phyloP scores from a whole-genome alignment of 345 rosid genomes.

The Rubroshorea leprosula region DNA sequence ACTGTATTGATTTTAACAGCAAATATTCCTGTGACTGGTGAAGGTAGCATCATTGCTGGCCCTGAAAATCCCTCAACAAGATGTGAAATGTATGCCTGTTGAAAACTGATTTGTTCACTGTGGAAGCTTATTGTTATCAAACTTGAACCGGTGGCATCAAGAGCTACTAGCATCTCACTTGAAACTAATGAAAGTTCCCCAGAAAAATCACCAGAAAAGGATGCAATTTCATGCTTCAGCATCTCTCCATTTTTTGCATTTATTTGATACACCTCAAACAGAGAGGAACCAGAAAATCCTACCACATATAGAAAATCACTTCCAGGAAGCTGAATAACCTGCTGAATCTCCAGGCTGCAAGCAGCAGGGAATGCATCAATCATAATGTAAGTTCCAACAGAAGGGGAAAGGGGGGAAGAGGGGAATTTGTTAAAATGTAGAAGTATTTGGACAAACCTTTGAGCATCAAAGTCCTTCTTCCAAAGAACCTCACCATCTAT shows the following conservation, averaged over 20 bases:
- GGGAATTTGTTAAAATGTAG: not conserved
- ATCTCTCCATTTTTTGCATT: conserved; percentile 68
- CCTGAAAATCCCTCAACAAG: conserved; percentile 51
- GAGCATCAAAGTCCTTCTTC: conserved; percentile 70
- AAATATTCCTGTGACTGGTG: conserved; percentile 51
- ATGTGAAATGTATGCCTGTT: conserved; percentile 46
- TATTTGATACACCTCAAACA: conserved; percentile 56
- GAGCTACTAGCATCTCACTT: conserved; percentile 50
- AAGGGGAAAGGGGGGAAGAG: not conserved
- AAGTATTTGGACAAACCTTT: conserved; percentile 51
- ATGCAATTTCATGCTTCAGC: conserved; percentile 48
- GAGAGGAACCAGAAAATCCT: conserved; percentile 61
- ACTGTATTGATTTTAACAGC: conserved; percentile 39
- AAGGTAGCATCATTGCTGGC: conserved; percentile 46
- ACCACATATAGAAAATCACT: conserved; percentile 48
- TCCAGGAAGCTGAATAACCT: conserved; percentile 54
- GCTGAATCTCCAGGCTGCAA: conserved; percentile 75
- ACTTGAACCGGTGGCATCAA: conserved; percentile 60
- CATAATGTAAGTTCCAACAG: conserved; percentile 1
- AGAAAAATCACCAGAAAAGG: conserved; percentile 66
- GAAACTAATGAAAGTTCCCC: conserved; percentile 62
- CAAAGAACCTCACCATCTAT: conserved; percentile 82
- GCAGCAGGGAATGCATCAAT: conserved; percentile 17
- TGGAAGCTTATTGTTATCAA: conserved; percentile 49
- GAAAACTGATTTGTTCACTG: conserved; percentile 50